Percentiles rank a stretch among this genome's conserved stretches.
Conservation (phyloP, 768 basidiomycete species). For the Sporobolomyces roseus region DNA sequence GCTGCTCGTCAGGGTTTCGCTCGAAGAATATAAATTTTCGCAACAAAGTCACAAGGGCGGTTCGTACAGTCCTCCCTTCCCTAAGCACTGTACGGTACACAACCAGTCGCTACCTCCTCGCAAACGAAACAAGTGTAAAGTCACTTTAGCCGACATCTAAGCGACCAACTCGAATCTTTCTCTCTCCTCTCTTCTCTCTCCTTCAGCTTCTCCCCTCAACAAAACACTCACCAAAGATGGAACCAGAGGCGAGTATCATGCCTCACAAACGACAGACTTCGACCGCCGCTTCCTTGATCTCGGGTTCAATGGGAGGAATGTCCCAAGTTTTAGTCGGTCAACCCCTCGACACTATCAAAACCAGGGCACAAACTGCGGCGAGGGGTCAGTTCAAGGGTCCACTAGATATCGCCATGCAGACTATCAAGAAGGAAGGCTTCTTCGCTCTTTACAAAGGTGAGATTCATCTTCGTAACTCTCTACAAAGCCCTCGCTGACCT, state of each 20-base stretch:
- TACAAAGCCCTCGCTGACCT: neutral
- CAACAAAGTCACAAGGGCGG: too few relatives aligned
- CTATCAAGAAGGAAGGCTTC: constrained; percentile 78
- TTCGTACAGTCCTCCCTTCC: too few relatives aligned
- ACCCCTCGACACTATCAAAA: constrained; percentile 56
- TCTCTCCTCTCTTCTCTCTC: neutral
- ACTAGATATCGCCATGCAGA: constrained; percentile 80
- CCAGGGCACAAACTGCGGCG: constrained; percentile 51
- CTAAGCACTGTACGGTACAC: too few relatives aligned
- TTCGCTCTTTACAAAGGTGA: constrained; percentile 91
- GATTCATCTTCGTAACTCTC: constrained; percentile 11
- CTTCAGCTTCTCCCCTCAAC: too few relatives aligned
- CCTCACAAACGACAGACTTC: neutral
- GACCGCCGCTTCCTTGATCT: constrained; percentile 55
- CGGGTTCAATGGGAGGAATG: constrained; percentile 85
- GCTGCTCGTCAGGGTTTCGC: too few relatives aligned
- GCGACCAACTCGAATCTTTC: too few relatives aligned
- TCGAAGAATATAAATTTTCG: too few relatives aligned
- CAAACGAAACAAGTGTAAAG: too few relatives aligned
- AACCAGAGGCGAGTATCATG: constrained; percentile 4
- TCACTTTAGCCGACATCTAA: too few relatives aligned
- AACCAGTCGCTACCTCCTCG: too few relatives aligned
- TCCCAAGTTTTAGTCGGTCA: constrained; percentile 94
- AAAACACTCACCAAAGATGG: constrained; percentile 4
- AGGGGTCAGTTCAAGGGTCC: constrained; percentile 69